Conservation (phyloP, 2,329 filamentous ascomycete genomes). For the Fusarium guadeloupense region DNA sequence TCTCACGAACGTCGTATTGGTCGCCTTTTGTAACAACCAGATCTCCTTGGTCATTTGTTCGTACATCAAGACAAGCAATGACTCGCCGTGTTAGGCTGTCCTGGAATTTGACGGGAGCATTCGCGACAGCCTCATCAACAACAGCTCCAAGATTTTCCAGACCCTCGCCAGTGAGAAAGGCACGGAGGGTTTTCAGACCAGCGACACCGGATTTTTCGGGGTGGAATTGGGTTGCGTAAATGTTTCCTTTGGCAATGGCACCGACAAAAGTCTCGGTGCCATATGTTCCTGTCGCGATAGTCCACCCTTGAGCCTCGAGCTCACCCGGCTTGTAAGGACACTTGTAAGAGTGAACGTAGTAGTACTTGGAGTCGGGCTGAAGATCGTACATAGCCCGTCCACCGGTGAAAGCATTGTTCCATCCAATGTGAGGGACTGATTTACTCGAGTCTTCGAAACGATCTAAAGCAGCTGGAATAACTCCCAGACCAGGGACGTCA, state of each 20-base stretch:
- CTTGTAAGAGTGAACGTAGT: conserved; percentile 97
- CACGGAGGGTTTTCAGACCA: conserved; percentile 82
- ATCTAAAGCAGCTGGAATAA: conserved; percentile 76
- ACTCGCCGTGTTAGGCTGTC: conserved; percentile 90
- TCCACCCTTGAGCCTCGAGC: conserved; percentile 86
- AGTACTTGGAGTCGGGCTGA: conserved; percentile 87
- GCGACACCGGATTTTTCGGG: conserved; percentile 96
- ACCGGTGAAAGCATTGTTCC: conserved; percentile 85
- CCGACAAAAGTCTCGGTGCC: conserved; percentile 91
- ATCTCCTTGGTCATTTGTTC: conserved; percentile 92
- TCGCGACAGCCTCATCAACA: conserved; percentile 26
- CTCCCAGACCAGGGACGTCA: conserved; percentile 74
- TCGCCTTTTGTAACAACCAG: conserved; percentile 98
- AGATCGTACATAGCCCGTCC: conserved; percentile 76
- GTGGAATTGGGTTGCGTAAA: conserved; percentile 95
- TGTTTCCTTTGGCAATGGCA: conserved; percentile 83
- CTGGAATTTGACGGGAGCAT: conserved; percentile 34
- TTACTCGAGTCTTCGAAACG: conserved; percentile 82
- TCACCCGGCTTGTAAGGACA: conserved; percentile 77
- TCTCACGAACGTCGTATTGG: conserved; percentile 97
- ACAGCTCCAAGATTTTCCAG: conserved; percentile 58
- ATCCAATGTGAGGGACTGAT: conserved; percentile 98
- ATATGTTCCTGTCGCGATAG: conserved; percentile 89
- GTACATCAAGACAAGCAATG: conserved; percentile 95
- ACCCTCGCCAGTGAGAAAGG: conserved; percentile 81